Evolutionary conservation across 2,329 filamentous ascomycete genomes (phyloP).

Genomic region (Paecilomyces niveus): DNA sequence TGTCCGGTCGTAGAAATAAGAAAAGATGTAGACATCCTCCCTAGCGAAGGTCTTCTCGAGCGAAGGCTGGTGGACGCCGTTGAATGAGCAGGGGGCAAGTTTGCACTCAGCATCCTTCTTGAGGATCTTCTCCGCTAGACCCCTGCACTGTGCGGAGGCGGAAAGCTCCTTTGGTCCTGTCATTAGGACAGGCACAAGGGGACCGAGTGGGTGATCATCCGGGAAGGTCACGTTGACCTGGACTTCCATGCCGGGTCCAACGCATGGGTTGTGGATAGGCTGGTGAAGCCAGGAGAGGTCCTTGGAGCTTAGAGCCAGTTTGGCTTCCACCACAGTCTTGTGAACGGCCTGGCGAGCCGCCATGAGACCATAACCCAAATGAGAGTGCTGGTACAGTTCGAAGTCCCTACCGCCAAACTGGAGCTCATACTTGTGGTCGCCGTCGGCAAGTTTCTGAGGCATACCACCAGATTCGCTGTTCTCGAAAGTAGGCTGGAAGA

Average conservation of each 20-base stretch:
- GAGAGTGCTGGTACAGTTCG: conserved; percentile 94
- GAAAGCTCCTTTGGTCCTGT: conserved; percentile 65
- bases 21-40: conserved; percentile 94
- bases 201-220: conserved; percentile 58
- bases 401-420: conserved; percentile 87
- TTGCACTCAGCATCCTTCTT: conserved; percentile 77
- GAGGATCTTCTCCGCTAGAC: conserved; percentile 81
- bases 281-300: conserved; percentile 62
- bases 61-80: conserved; percentile 89
- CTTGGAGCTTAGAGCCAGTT: conserved; percentile 55
- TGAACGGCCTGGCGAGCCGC: conserved; percentile 84
- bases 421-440: conserved; percentile 93
- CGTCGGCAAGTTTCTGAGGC: conserved; percentile 75
- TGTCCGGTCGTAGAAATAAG: conserved; percentile 95
- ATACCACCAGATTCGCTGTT: conserved; percentile 65
- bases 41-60: conserved; percentile 84
- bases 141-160: conserved; percentile 79
- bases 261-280: conserved; percentile 76
- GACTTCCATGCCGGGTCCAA: conserved; percentile 70
- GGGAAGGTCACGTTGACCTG: conserved; percentile 66
- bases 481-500: conserved; percentile 93
- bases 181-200: conserved; percentile 69
- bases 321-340: conserved; percentile 63
- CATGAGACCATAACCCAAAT: conserved; percentile 95
- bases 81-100: conserved; percentile 93